Conservation (phyloP, 2,329 filamentous ascomycete genomes). For the Sclerotinia subarctica region DNA sequence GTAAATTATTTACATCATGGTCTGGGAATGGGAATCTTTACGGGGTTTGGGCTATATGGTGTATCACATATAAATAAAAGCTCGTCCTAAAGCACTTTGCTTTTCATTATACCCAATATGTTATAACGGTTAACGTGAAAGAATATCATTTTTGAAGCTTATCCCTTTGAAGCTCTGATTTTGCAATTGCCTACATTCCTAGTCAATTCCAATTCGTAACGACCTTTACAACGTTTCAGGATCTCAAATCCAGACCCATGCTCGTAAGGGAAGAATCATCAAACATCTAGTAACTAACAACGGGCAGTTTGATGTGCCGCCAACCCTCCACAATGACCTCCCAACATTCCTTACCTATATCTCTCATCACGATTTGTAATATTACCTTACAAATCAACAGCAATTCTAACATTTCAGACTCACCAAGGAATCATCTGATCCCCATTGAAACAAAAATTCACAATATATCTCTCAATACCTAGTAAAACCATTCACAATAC, state of each 20-base stretch:
- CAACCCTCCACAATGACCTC: too few species aligned
- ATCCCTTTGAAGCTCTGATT: not conserved
- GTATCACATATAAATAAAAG: slow-evolving; percentile 20
- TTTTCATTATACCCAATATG: slow-evolving; percentile 21
- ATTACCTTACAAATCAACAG: not conserved
- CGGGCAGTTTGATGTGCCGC: not conserved
- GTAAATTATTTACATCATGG: slow-evolving; percentile 45
- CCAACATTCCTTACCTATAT: too few species aligned
- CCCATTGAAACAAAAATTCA: too few species aligned
- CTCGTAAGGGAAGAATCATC: not conserved
- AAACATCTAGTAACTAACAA: not conserved
- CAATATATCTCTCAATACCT: too few species aligned
- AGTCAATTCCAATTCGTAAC: not conserved
- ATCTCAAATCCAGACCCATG: not conserved
- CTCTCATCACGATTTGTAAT: not conserved
- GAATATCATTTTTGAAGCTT: not conserved
- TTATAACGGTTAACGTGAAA: slow-evolving; percentile 13
- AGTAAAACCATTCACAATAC: too few species aligned
- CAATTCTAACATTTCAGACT: too few species aligned
- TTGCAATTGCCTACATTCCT: not conserved
- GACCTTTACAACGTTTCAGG: not conserved
- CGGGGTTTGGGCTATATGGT: slow-evolving; percentile 30
- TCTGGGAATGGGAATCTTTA: slow-evolving; percentile 27
- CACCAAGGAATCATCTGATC: too few species aligned
- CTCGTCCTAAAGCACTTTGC: slow-evolving; percentile 19